These are phyloP conservation scores for Sergeia podlipaevii DNA, from an alignment of 208 protist genomes.

Conservation along the genomic window DNA sequence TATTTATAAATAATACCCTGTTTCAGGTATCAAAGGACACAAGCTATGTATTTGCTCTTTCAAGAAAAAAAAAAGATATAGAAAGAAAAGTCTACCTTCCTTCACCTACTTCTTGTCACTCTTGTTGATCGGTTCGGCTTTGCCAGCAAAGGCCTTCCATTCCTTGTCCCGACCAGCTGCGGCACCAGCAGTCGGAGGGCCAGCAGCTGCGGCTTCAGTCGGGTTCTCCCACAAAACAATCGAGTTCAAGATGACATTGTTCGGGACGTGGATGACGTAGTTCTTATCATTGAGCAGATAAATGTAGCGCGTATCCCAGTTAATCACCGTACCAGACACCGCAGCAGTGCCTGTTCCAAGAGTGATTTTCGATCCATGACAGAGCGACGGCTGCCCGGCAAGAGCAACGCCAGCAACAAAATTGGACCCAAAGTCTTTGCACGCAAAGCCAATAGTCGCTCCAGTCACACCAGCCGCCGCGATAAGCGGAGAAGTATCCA, in stretches of 20 bases:
- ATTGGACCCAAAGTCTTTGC: slow-evolving; percentile 81
- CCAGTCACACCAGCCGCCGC: slow-evolving; percentile 72
- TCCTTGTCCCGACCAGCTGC: slow-evolving; percentile 18
- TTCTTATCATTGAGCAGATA: slow-evolving; percentile 55
- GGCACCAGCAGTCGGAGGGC: no score
- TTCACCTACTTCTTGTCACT: slow-evolving; percentile 4
- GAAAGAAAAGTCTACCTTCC: neutral
- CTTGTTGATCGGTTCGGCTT: neutral
- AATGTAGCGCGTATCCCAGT: slow-evolving; percentile 83
- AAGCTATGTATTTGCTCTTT: neutral
- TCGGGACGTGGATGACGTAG: slow-evolving; percentile 57
- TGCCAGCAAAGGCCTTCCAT: slow-evolving; percentile 20
- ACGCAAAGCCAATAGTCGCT: slow-evolving; percentile 83
- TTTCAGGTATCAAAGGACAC: no score
- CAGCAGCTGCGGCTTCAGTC: no score
- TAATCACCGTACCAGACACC: slow-evolving; percentile 43
- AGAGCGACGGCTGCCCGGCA: slow-evolving; percentile 47
- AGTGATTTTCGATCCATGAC: slow-evolving; percentile 54
- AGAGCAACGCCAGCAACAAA: slow-evolving; percentile 80
- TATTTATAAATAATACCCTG: no score
- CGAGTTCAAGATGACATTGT: slow-evolving; percentile 75
- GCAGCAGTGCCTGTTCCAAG: slow-evolving; percentile 41
- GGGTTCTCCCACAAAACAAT: slow-evolving; percentile 50
- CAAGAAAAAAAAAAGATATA: neutral
- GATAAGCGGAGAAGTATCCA: slow-evolving; percentile 73